Evolutionary conservation across 2,329 filamentous ascomycete species (phyloP).

Genomic region (Sporothrix dimorphospora): DNA sequence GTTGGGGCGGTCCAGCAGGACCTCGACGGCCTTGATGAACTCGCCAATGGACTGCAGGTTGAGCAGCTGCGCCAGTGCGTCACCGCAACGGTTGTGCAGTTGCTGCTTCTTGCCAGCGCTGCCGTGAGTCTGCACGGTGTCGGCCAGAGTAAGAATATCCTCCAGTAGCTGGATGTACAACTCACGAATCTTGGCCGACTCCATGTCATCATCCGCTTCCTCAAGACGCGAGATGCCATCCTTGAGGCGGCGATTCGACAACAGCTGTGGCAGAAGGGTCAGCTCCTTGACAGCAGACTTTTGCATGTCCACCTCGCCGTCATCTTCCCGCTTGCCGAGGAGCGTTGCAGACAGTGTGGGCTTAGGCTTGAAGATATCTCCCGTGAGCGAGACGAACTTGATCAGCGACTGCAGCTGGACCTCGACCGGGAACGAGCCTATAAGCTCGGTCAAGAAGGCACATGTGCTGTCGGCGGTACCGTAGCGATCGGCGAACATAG

Average conservation of each 20-base stretch:
- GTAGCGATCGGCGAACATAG: slow-evolving; percentile 90
- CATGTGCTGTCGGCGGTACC: slow-evolving; percentile 73
- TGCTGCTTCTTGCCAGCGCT: slow-evolving; percentile 42
- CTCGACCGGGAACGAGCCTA: slow-evolving; percentile 71
- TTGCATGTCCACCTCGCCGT: slow-evolving; percentile 49
- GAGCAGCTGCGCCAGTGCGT: slow-evolving; percentile 77
- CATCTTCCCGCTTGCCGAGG: slow-evolving; percentile 60
- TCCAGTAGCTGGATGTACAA: slow-evolving; percentile 72
- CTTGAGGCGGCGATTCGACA: slow-evolving; percentile 61
- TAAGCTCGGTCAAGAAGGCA: slow-evolving; percentile 74
- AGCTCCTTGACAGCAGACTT: slow-evolving; percentile 59
- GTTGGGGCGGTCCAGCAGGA: slow-evolving; percentile 75
- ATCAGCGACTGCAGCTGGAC: slow-evolving; percentile 78
- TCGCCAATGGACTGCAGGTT: slow-evolving; percentile 83
- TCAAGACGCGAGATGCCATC: slow-evolving; percentile 59
- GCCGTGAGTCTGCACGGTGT: slow-evolving; percentile 56
- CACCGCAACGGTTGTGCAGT: slow-evolving; percentile 63
- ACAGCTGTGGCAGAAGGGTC: slow-evolving; percentile 59
- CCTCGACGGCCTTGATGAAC: slow-evolving; percentile 86
- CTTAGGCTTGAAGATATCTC: slow-evolving; percentile 75
- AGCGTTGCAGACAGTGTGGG: slow-evolving; percentile 73
- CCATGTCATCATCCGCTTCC: slow-evolving; percentile 67
- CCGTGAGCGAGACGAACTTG: slow-evolving; percentile 74
- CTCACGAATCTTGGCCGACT: slow-evolving; percentile 66
- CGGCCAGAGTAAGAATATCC: slow-evolving; percentile 66